phyloP scores from a whole-genome alignment of 192 early-diverging fungal genomes.

The Backusella tarrabulga region DNA sequence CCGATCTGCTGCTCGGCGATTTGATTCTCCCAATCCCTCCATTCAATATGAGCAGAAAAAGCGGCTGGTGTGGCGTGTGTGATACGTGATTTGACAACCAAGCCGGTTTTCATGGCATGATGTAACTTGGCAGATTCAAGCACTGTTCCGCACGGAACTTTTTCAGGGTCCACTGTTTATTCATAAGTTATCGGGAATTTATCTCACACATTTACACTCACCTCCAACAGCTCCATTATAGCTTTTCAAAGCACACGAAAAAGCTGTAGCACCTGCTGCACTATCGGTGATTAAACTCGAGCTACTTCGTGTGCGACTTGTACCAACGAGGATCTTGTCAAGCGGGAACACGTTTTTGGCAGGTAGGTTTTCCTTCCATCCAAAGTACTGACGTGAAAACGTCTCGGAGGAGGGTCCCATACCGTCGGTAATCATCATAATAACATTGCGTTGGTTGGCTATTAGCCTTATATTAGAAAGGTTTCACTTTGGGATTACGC shows the following conservation, averaged over 20 bases:
- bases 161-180: conserved; percentile 52
- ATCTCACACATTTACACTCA: background rate
- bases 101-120: conserved; percentile 77
- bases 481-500: background rate
- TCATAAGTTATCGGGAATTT: background rate
- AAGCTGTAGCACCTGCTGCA: conserved; percentile 97
- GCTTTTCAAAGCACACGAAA: conserved; percentile 83
- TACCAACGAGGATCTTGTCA: conserved; percentile 76
- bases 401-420: conserved; percentile 95
- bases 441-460: conserved; percentile 44
- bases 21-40: conserved; percentile 76
- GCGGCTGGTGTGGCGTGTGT: conserved; percentile 90
- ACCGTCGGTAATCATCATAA: conserved; percentile 93
- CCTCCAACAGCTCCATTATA: conserved; percentile 95
- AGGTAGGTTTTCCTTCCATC: conserved; percentile 55
- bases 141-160: conserved; percentile 84
- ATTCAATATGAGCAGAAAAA: conserved; percentile 78
- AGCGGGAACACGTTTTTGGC: conserved; percentile 52
- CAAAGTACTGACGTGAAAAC: conserved; percentile 79
- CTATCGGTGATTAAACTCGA: conserved; percentile 88
- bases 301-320: conserved; percentile 82
- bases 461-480: background rate
- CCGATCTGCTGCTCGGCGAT: conserved; percentile 93
- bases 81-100: conserved; percentile 93
- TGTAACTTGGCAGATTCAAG: conserved; percentile 87